Base-by-base conservation (phyloP, 345 rosid species). In the Erodium maritimum region DNA sequence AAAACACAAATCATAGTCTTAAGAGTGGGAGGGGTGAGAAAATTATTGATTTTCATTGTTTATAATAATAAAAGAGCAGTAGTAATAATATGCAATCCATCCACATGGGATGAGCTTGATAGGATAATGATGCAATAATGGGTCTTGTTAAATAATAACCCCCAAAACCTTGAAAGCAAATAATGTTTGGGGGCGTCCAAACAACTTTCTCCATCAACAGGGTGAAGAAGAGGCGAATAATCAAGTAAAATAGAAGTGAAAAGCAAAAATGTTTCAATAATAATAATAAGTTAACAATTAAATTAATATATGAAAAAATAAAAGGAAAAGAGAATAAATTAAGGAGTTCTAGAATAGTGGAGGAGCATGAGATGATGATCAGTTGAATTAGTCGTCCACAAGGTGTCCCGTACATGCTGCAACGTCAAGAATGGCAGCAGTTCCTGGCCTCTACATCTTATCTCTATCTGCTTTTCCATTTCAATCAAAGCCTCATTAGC, bases 391-490 rank as follows among this genome's bases (percentile, higher is more conserved):
- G 46, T 3, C 6, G 46, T 5, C 99, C 99, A 93, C 59, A 89
- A 79, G 56, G 71, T 67, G 71, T 93, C 97, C 69, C 99, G 83
- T 55, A 93, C 94, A 71, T 93, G 94, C 80, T 87, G 91, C 85
- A 93, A 65, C 60, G 95, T 87, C 78, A 83, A 79, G 77, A 68
- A 64, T 29, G 91, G 99, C 60, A 18, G 73, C 37, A 93, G 86
- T 68, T 80, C 76, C 69, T 89, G 87, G 75, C 96, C 99, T 76
- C 84, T 80, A 73, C 99, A 93, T 71, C 73, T 89, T 76, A 93
- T 87, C 75, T 87, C 99, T 66, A 89, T 55, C 99, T 93, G 94
- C 74, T 67, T 69, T 19, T 12, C 46, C 6, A 37, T 25, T 25
- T 25, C 33, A 25, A 25, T 25, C 33, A 3, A 2, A 2, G 7